Evolutionary conservation across 352 stramenopile genomes (phyloP).

Genomic region (Phytophthora agathidicida): DNA sequence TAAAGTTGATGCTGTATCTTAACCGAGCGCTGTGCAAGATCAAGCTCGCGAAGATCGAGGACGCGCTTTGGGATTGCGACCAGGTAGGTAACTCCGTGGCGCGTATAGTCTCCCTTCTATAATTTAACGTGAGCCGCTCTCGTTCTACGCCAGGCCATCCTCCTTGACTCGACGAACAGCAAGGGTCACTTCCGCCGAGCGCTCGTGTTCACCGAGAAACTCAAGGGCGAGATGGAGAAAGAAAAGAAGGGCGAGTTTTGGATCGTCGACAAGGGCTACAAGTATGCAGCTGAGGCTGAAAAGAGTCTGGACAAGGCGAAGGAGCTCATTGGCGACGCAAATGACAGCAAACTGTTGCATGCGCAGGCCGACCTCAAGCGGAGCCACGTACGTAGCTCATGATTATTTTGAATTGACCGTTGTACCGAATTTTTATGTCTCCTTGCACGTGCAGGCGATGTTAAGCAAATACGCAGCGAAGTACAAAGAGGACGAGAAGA

Average conservation of each 20-base stretch:
- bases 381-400: constrained; percentile 43
- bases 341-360: constrained; percentile 62
- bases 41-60: constrained; percentile 84
- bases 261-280: constrained; percentile 86
- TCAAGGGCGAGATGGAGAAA: constrained; percentile 82
- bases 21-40: constrained; percentile 88
- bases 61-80: constrained; percentile 86
- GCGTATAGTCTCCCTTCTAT: too few relatives aligned
- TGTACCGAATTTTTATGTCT: background rate
- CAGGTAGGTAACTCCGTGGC: too few relatives aligned
- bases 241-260: constrained; percentile 85
- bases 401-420: background rate
- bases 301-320: constrained; percentile 71
- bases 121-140: too few relatives aligned
- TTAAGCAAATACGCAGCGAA: constrained; percentile 63
- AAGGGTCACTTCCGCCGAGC: constrained; percentile 85
- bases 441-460: constrained; percentile 30
- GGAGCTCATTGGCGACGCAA: constrained; percentile 42
- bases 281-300: constrained; percentile 73
- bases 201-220: constrained; percentile 83
- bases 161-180: constrained; percentile 58
- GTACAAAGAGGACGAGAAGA: constrained; percentile 90
- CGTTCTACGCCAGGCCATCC: constrained; percentile 82
- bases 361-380: constrained; percentile 74
- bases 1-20: constrained; percentile 85